A percentile compares a stretch with the other conserved stretches of the same genome.
These are phyloP conservation scores for Aspergillus heteromorphus DNA, from an alignment of 495 filamentous ascomycete genomes.

Conservation along the genomic window DNA sequence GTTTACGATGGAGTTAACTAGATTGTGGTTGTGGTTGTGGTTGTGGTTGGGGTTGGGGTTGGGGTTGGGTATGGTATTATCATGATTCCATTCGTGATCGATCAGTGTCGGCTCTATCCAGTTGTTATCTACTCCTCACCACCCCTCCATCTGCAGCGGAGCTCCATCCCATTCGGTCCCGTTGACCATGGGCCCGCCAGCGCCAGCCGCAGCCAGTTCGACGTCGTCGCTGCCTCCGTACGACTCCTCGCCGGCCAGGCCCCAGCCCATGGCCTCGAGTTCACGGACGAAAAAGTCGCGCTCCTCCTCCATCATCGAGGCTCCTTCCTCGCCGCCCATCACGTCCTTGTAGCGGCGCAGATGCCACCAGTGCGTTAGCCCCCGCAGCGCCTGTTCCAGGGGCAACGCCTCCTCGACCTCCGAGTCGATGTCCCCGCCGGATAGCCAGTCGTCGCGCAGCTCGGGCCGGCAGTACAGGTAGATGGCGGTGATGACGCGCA, in stretches of 20 bases:
- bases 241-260: constrained; percentile 33
- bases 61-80: background rate
- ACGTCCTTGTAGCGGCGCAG: constrained; percentile 70
- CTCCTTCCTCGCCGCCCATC: constrained; percentile 63
- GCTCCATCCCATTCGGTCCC: constrained; percentile 45
- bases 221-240: constrained; percentile 38
- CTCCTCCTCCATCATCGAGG: constrained; percentile 63
- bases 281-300: constrained; percentile 87
- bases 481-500: constrained; percentile 96
- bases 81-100: background rate
- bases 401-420: constrained; percentile 91
- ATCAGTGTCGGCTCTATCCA: background rate
- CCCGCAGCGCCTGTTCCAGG: constrained; percentile 80
- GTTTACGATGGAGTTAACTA: no score
- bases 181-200: constrained; percentile 29
- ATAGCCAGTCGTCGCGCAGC: constrained; percentile 91
- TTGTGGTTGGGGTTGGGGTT: no score
- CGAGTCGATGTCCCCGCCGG: constrained; percentile 81
- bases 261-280: constrained; percentile 75
- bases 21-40: no score
- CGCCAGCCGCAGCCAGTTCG: constrained; percentile 38
- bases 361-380: constrained; percentile 90
- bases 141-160: constrained; percentile 41
- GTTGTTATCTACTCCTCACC: constrained; percentile 14
- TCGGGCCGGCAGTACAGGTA: constrained; percentile 91